Conservation (phyloP, 1,139 yeast species). For the Blastobotrys petasosporus region DNA sequence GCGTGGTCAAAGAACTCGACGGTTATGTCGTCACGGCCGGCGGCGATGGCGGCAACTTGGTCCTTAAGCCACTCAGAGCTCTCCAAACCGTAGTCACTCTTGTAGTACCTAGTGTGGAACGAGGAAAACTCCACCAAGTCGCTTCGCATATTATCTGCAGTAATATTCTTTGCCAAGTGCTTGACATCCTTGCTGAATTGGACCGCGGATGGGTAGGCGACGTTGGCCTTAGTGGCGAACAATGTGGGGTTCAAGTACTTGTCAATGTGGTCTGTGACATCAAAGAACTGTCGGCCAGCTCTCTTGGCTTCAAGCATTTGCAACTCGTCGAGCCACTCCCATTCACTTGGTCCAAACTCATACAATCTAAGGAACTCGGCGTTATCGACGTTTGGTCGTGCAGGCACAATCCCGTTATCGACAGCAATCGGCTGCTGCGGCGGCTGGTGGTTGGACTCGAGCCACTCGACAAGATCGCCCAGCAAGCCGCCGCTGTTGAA, state of each 20-base stretch:
- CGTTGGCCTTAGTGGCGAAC: slow-evolving; percentile 15
- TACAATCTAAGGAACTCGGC: slow-evolving; percentile 23
- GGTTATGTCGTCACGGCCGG: slow-evolving; percentile 29
- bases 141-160: slow-evolving; percentile 43
- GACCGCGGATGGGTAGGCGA: slow-evolving; percentile 50
- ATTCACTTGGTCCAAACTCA: slow-evolving; percentile 32
- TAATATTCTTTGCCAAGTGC: slow-evolving; percentile 39
- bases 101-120: slow-evolving; percentile 76
- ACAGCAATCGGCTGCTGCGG: too few species aligned
- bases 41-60: slow-evolving; percentile 41
- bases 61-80: slow-evolving; percentile 68
- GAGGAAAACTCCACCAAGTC: slow-evolving; percentile 60
- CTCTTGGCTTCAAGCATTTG: slow-evolving; percentile 53
- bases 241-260: slow-evolving; percentile 18
- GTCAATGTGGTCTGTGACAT: slow-evolving; percentile 49
- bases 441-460: too few species aligned
- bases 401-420: too few species aligned
- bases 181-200: slow-evolving; percentile 40
- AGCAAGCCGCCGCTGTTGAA: neutral
- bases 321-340: slow-evolving; percentile 45
- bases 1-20: slow-evolving; percentile 43
- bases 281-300: slow-evolving; percentile 57
- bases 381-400: neutral
- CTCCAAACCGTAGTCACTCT: slow-evolving; percentile 60
- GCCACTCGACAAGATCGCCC: too few species aligned